These are phyloP conservation scores for Brasilioporus rufonigricans DNA, from an alignment of 768 basidiomycete genomes.

Conservation along the genomic window DNA sequence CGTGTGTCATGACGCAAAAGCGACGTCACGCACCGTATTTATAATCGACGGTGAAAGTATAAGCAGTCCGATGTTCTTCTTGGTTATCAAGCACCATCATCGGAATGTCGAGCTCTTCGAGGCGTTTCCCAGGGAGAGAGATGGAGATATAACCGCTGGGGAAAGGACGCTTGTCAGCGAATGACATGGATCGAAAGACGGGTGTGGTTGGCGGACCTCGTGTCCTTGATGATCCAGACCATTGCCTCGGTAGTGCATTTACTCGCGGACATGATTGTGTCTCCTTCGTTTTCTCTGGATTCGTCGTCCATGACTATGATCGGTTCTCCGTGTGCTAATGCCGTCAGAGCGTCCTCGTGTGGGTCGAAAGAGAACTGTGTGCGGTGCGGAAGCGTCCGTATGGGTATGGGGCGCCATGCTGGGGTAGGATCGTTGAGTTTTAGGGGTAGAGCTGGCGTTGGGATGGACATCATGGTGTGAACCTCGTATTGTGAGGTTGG, in stretches of 20 bases:
- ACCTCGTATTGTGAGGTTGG: no score
- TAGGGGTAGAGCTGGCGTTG: background rate
- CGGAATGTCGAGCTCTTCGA: constrained; percentile 77
- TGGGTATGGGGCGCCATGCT: constrained; percentile 25
- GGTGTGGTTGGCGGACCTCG: constrained; percentile 60
- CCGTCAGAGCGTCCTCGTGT: constrained; percentile 74
- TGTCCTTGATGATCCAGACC: constrained; percentile 98
- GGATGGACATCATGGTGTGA: background rate
- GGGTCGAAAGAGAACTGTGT: constrained; percentile 67
- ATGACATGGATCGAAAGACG: background rate
- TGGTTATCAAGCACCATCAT: constrained; percentile 95
- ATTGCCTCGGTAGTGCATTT: constrained; percentile 92
- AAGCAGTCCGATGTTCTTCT: constrained; percentile 90
- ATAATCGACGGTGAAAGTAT: constrained; percentile 95
- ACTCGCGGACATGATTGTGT: constrained; percentile 84
- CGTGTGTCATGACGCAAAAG: background rate
- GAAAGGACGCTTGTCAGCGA: constrained; percentile 9
- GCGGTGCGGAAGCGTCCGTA: constrained; percentile 20
- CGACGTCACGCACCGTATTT: constrained; percentile 56
- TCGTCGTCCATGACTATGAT: constrained; percentile 98
- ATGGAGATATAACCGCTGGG: constrained; percentile 92
- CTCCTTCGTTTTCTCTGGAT: constrained; percentile 94
- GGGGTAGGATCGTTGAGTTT: constrained; percentile 13
- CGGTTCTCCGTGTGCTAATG: constrained; percentile 81
- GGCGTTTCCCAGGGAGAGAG: constrained; percentile 70